A percentile compares a stretch with the other conserved stretches of the same genome.
Evolutionary conservation across 75 land plant genomes (phyloP).

Genomic region (Pseudotsuga menziesii): DNA sequence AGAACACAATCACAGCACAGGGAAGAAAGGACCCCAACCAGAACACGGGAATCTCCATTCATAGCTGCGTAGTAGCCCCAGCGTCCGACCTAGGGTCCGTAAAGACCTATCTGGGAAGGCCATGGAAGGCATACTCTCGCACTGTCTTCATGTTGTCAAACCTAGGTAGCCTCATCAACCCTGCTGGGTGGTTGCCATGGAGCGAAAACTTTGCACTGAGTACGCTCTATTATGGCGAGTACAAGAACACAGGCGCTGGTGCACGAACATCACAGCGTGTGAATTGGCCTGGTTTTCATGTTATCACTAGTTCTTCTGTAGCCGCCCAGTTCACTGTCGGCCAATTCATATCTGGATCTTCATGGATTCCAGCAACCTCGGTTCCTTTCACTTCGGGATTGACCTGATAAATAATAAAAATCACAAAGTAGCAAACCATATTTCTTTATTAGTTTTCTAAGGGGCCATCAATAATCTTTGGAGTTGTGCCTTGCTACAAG

Average conservation of each 20-base stretch:
- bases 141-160: slow-evolving; percentile 41
- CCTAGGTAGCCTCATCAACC: slow-evolving; percentile 34
- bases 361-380: slow-evolving; percentile 26
- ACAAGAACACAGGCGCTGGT: slow-evolving; percentile 44
- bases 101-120: slow-evolving; percentile 39
- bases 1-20: slow-evolving; percentile 51
- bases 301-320: slow-evolving; percentile 5
- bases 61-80: slow-evolving; percentile 13
- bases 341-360: slow-evolving; percentile 10
- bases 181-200: slow-evolving; percentile 63
- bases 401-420: not conserved
- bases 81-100: slow-evolving; percentile 6
- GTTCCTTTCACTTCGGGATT: slow-evolving; percentile 8
- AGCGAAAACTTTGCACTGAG: slow-evolving; percentile 15
- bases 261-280: slow-evolving; percentile 30
- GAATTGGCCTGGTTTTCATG: slow-evolving; percentile 37
- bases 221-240: slow-evolving; percentile 64
- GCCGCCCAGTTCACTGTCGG: slow-evolving; percentile 26
- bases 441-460: no score
- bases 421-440: no score
- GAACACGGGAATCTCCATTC: slow-evolving; percentile 34
- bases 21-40: slow-evolving; percentile 24
- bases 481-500: no score
- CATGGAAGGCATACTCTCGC: slow-evolving; percentile 52
- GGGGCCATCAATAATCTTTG: no score